Evolutionary conservation across 768 basidiomycete genomes (phyloP), one percentile per base, ranked within the genome.

Genomic region (Lactifluus hygrophoroides): DNA sequence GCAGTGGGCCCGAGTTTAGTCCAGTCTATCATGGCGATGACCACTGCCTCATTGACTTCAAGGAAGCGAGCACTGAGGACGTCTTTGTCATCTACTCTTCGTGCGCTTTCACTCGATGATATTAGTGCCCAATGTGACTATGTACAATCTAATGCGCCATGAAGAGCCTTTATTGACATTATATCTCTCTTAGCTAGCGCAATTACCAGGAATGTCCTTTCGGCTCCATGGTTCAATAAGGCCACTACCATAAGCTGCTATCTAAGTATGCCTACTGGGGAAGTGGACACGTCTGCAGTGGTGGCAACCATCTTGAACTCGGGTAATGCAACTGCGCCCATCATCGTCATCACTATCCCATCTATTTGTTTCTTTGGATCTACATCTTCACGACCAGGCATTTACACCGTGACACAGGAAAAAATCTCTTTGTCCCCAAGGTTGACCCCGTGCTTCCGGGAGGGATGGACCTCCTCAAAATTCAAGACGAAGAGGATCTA

Each of bases 241-340:
- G 77, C 76, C 51, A 75, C 69, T 51, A 73, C 74, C 5, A 68
- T 90, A 30, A 83, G 86, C 72, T 91, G 89, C 69, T 91, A 86
- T 68, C 74, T 91, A 42, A 90, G 82, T 70, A 90, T 91, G 89
- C 86, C 86, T 11, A 68, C 77, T 2, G 85, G 78, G 3, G 89
- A 91, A 65, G 74, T 83, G 25, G 77, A 84, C 64, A 90, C 89
- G 0, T 66, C 75, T 4, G 66, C 67, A 0, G 62, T 90, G 35
- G 75, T 80, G 11, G 68, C 75, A 11, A 73, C 73, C 14, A 77
- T 90, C 54, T 68, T 90, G n/a, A 66, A 72, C 21, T 69, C 72
- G 10, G 82, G 88, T 88, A 58, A 44, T 2, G 2, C 10, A 16
- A 5, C 43, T 9, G 27, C 21, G 10, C 21, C 30, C 28, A 7